Base-by-base conservation (phyloP, 1,284 basidiomycete genomes). In the Hemileia vastatrix region DNA sequence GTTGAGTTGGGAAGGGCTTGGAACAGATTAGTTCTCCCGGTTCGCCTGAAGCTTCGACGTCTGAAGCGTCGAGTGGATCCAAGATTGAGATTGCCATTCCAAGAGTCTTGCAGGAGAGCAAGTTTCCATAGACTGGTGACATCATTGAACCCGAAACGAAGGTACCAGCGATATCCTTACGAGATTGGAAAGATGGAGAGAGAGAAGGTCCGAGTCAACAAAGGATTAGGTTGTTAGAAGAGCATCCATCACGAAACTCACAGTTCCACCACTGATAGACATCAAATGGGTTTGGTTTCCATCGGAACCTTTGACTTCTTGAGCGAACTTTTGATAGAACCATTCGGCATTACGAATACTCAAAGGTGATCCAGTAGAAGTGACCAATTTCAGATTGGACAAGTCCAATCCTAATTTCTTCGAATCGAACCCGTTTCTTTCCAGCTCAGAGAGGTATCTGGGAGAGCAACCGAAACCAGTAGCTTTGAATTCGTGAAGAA, bases 1-100 rank as follows among this genome's bases (percentile, higher is more conserved):
- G 69, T 40, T 70, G 69, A 2, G 69, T 69, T 0, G 69, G 69
- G 47, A 70, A 70, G 0, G 69, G 67, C 48, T 63, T 67, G 4
- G 66, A 67, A 19, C 66, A 61, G 23, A 69, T 64, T 45, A 70
- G 44, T 52, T 70, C 69, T 2, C 69, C 69, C 5, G 69, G 58
- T 27, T 64, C 63, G 4, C 68, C 69, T 15, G 11, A 19, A 19
- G 58, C 52, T 1, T 66, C 67, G 52, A 67, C 66, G 48, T 67
- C 47, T 48, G 67, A 66, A 18, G 66, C 69, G 8, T 66, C 59
- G 43, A 68, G 58, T 15, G 69, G 66, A 50, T 70, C 69, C 63
- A 68, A 65, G 13, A 70, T 54, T 60, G 66, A 65, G 13, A 70
- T 58, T 47, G 68, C 67, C 18, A 70, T 68, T 0, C 69, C 69